phyloP scores from a whole-genome alignment of 2,329 filamentous ascomycete genomes.

The Harringtonia aguacate region DNA sequence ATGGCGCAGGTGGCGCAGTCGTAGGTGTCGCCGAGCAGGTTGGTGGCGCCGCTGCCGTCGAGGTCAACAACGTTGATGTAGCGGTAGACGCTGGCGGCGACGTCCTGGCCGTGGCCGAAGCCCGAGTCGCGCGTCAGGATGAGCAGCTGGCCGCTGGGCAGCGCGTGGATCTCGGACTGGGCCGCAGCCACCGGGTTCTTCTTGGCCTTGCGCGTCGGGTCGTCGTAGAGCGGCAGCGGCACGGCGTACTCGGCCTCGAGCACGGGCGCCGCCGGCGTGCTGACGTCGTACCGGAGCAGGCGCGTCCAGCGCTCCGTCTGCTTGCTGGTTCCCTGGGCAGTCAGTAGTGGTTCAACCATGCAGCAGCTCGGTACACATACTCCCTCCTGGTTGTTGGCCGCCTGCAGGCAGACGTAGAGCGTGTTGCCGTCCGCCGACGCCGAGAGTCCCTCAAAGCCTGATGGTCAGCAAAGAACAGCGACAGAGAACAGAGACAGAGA shows the following conservation, averaged over 20 bases:
- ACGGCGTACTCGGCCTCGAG: conserved; percentile 56
- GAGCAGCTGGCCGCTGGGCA: conserved; percentile 39
- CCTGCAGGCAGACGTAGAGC: conserved; percentile 56
- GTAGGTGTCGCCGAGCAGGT: conserved; percentile 39
- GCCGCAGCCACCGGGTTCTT: conserved; percentile 45
- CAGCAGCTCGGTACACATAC: conserved; percentile 23
- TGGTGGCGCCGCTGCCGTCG: conserved; percentile 43
- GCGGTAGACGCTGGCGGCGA: conserved; percentile 48
- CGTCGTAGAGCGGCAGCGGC: conserved; percentile 47
- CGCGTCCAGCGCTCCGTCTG: conserved; percentile 44
- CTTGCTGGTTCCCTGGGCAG: conserved; percentile 11
- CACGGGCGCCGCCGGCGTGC: conserved; percentile 24
- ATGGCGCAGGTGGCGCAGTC: conserved; percentile 23
- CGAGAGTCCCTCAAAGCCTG: conserved; percentile 59
- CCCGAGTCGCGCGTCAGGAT: conserved; percentile 53
- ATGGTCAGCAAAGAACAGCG: neutral
- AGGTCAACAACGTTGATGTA: conserved; percentile 62
- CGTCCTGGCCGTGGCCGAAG: conserved; percentile 45
- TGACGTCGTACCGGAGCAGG: conserved; percentile 54
- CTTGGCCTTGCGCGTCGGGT: conserved; percentile 23
- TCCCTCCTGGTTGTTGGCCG: conserved; percentile 41
- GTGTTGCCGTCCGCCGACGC: conserved; percentile 50
- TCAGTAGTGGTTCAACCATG: neutral
- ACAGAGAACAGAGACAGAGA: neutral
- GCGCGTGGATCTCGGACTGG: conserved; percentile 57